A percentile compares a stretch with the other conserved stretches of the same genome.
Evolutionary conservation across 2,329 filamentous ascomycete species (phyloP).

Genomic region (Aspergillus eucalypticola): DNA sequence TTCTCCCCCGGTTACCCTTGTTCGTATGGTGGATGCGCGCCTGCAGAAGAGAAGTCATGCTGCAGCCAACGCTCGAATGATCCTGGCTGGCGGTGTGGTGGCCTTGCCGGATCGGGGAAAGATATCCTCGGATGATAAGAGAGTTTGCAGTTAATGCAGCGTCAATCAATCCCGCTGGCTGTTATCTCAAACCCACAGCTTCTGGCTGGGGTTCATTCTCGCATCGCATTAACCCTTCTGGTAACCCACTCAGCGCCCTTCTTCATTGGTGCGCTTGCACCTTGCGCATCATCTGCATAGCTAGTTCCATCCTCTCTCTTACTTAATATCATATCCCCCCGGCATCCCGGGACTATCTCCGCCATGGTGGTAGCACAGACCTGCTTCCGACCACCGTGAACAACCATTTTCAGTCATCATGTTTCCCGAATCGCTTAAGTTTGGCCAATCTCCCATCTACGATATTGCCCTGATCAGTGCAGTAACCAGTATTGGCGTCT

Average conservation of each 20-base stretch:
- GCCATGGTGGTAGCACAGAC: neutral
- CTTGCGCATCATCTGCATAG: neutral
- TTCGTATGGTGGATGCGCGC: conserved; percentile 22
- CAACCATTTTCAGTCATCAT: conserved; percentile 3
- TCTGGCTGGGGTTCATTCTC: conserved; percentile 12
- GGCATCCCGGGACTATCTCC: neutral
- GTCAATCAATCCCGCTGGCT: no score
- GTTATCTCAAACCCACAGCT: neutral
- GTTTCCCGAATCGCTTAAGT: conserved; percentile 5
- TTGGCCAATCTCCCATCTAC: conserved; percentile 20
- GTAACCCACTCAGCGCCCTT: conserved; percentile 13
- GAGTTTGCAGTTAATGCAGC: no score
- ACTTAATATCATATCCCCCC: neutral
- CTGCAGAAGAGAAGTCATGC: neutral
- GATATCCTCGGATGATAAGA: conserved; percentile 30
- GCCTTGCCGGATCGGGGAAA: conserved; percentile 40
- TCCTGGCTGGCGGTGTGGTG: conserved; percentile 11
- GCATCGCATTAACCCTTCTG: conserved; percentile 33
- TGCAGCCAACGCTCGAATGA: no score
- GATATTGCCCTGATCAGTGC: conserved; percentile 34
- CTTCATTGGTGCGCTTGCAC: neutral
- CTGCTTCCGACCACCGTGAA: neutral
- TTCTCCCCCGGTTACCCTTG: conserved; percentile 10
- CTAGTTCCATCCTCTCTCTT: neutral
- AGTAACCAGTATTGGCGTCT: conserved; percentile 33